Evolutionary conservation across 305 asterid genomes (phyloP), one percentile per base, ranked within the genome.

Genomic region (Andrographis paniculata): DNA sequence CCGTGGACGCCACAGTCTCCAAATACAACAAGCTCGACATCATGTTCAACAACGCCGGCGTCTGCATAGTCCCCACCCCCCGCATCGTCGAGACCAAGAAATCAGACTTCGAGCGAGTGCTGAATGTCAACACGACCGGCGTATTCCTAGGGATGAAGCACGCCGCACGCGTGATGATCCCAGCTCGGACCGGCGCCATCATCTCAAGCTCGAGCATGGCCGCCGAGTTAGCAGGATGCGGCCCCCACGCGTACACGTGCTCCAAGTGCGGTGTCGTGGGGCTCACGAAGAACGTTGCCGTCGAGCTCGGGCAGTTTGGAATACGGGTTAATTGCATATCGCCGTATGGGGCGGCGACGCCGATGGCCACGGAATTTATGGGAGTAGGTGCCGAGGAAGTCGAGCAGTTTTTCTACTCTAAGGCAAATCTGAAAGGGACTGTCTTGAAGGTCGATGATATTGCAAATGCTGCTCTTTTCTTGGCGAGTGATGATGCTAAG

Each of bases 21-120:
- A 50, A 19, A 9, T 64, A 65, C 1, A 67, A 72, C 2, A 73
- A 59, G 35, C 70, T 74, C 18, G 78, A 74, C 53, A 71, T 71
- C 55, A 61, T 71, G 62, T 52, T 64, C 50, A 67, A 64, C 55
- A 71, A 68, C 30, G 82, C 78, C 9, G 82, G 68, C 0, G 14
- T 49, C 5, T 0, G 4, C 0, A 71, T 57, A 9, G 15, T 45
- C 0, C 17, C 37, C 1, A 45, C 1, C 14, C 50, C 61, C 2
- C 53, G 48, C 14, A 74, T 33, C 38, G 12, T 14, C 6, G 38
- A 33, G 13, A 3, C 6, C 38, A 12, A 33, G 3, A 8, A 2
- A 2, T 5, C 38, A 12, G 6, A 1, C 3, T 33, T 33, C n/a
- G 6, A 33, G 13, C 4, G 12, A 2, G 12, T 33, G 3, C 4